Evolutionary conservation across 2,329 filamentous ascomycete genomes (phyloP), one percentile per base, ranked within the genome.

Genomic region (Pseudogymnoascus sp.): DNA sequence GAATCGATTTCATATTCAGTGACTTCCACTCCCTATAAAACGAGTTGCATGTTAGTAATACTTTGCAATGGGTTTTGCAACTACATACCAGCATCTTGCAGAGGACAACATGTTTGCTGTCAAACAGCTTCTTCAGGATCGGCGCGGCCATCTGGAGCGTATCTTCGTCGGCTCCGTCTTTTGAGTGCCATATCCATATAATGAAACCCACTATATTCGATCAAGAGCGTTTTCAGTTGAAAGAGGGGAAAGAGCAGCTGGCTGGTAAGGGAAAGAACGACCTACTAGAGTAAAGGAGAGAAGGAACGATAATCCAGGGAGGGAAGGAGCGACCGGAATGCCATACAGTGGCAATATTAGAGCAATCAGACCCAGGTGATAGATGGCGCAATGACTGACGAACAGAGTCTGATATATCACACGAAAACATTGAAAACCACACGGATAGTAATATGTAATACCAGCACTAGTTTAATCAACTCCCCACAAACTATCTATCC

Each of bases 401-500:
- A 54, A 34, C n/a, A 13, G 5, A 16, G 25, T 13, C 25, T 19
- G 25, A 54, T 19, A 19, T 54, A 54, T 34, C 48, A 54, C 25
- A 54, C 2, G 25, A 31, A 34, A 2, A 3, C 25, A 2, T 16
- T 11, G 11, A 31, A 3, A 54, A 31, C 14, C n/a, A 19, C 48
- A 54, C 48, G 8, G 25, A 54, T 54, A 54, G 48, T 54, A 54
- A 54, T 31, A 54, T 54, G n/a, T 54, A 54, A 34, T 54, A 54
- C 48, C 10, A 54, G 25, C 25, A 54, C 48, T 54, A n/a, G 25
- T 3, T 54, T 14, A 16, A 54, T 54, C 25, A 19, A 16, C 48
- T 34, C 25, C 25, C 8, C n/a, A 11, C 10, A 31, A 16, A 31
- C n/a, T 54, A 54, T 31, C 25, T 54, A 54, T 31, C 25, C 25